A percentile compares a stretch with the other conserved stretches of the same genome.
phyloP scores from a whole-genome alignment of 2,329 filamentous ascomycete genomes.

The Beauveria caledonica region DNA sequence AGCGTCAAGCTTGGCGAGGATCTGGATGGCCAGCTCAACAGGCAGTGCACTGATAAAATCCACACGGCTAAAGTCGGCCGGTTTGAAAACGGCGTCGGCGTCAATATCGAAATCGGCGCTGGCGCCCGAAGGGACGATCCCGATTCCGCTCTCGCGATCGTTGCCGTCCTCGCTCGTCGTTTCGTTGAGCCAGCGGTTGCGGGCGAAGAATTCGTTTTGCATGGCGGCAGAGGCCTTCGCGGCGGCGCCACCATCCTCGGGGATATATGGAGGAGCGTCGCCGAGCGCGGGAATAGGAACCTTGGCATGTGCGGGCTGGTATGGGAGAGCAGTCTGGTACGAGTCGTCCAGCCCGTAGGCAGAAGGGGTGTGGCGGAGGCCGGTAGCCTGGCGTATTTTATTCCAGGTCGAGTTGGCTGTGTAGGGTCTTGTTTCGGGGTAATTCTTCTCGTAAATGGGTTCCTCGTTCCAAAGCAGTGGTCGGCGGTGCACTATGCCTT shows the following conservation, averaged over 20 bases:
- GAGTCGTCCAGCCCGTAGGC: conserved; percentile 34
- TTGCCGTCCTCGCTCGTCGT: conserved; percentile 37
- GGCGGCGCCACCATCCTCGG: conserved; percentile 49
- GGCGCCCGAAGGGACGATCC: conserved; percentile 44
- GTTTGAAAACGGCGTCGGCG: conserved; percentile 25
- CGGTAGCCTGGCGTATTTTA: conserved; percentile 42
- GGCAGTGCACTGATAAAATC: conserved; percentile 52
- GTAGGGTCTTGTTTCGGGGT: conserved; percentile 27
- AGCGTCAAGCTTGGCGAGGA: conserved; percentile 49
- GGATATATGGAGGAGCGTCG: conserved; percentile 51
- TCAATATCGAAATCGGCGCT: conserved; percentile 30
- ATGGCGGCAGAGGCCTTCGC: conserved; percentile 53
- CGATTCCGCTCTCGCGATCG: conserved; percentile 57
- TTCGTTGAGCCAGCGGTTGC: conserved; percentile 35
- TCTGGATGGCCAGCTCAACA: conserved; percentile 49
- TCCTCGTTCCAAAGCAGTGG: conserved; percentile 31
- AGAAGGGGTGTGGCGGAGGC: conserved; percentile 40
- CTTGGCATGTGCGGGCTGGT: conserved; percentile 21
- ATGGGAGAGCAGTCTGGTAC: conserved; percentile 17
- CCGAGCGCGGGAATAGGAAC: conserved; percentile 41
- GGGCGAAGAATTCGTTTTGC: conserved; percentile 43
- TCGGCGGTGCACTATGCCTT: conserved; percentile 43
- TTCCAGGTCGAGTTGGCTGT: conserved; percentile 45
- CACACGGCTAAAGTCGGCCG: conserved; percentile 40
- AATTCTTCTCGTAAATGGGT: conserved; percentile 20